phyloP scores from a whole-genome alignment of 140 eudicot genomes.

The Stevia rebaudiana region DNA sequence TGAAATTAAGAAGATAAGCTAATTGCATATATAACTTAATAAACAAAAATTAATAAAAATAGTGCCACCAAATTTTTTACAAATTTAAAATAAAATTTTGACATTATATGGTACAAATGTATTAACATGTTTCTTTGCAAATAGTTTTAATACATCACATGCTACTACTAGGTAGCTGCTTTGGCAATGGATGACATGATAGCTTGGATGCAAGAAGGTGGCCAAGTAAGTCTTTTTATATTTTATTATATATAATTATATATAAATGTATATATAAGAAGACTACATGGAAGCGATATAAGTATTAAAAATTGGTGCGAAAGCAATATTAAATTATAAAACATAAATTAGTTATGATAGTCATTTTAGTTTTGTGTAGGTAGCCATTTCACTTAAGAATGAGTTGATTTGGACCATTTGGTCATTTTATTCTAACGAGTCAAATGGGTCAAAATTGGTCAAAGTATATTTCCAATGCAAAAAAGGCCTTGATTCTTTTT shows the following conservation, averaged over 20 bases:
- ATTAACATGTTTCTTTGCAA: conserved; percentile 55
- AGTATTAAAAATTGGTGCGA: background rate
- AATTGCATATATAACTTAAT: background rate
- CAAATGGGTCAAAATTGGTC: background rate
- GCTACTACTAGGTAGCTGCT: conserved; percentile 98
- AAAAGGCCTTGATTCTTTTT: background rate
- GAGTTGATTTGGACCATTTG: background rate
- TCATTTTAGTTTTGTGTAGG: background rate
- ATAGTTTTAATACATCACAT: conserved; percentile 72
- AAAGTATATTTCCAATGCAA: background rate
- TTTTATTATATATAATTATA: background rate
- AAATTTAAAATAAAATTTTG: background rate
- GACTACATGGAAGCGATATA: background rate
- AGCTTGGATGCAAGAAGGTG: conserved; percentile 99
- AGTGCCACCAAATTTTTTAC: background rate
- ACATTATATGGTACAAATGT: conserved; percentile 19
- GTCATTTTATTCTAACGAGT: background rate
- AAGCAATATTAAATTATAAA: background rate
- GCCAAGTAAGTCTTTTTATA: conserved; percentile 60
- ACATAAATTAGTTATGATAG: background rate
- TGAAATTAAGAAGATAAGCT: background rate
- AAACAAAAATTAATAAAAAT: background rate
- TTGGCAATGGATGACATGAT: conserved; percentile 98
- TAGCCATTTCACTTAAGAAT: background rate
- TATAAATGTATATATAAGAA: background rate